phyloP scores from a whole-genome alignment of 2,329 filamentous ascomycete genomes.

The Fusarium nurragi region DNA sequence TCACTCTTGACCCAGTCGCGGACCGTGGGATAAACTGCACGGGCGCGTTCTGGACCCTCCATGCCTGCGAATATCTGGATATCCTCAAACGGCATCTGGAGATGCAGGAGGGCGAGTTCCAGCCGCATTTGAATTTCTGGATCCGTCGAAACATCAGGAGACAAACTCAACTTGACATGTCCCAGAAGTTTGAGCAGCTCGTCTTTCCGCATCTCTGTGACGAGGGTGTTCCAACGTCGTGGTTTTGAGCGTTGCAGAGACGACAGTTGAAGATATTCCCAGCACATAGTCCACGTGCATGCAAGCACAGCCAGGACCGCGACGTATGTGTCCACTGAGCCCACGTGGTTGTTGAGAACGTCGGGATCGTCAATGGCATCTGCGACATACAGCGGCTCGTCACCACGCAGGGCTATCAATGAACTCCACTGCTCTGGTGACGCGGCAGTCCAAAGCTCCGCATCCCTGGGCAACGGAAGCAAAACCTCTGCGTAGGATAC shows the following conservation, averaged over 20 bases:
- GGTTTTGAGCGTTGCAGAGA: slow-evolving; percentile 38
- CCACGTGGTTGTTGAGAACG: slow-evolving; percentile 30
- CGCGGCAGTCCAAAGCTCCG: slow-evolving; percentile 41
- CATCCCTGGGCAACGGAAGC: slow-evolving; percentile 37
- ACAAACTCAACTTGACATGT: slow-evolving; percentile 27
- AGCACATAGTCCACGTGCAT: slow-evolving; percentile 43
- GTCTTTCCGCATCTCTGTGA: slow-evolving; percentile 43
- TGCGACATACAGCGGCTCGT: not conserved
- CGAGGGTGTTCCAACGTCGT: slow-evolving; percentile 42
- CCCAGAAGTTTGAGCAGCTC: slow-evolving; percentile 43
- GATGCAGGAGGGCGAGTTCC: slow-evolving; percentile 49
- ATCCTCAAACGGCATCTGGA: slow-evolving; percentile 54
- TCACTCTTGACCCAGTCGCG: slow-evolving; percentile 50
- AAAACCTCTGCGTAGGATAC: slow-evolving; percentile 48
- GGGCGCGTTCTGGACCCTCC: slow-evolving; percentile 52
- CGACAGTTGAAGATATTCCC: slow-evolving; percentile 46
- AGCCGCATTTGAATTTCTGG: slow-evolving; percentile 46
- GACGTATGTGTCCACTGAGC: slow-evolving; percentile 9
- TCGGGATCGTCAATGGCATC: slow-evolving; percentile 32
- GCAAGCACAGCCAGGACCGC: slow-evolving; percentile 34
- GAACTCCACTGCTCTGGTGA: slow-evolving; percentile 43
- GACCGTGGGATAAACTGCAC: slow-evolving; percentile 47
- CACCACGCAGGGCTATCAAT: not conserved
- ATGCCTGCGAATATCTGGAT: slow-evolving; percentile 56
- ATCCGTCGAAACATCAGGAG: not conserved